Evolutionary conservation across 345 rosid genomes (phyloP).

Genomic region (Fremontodendron californicum): DNA sequence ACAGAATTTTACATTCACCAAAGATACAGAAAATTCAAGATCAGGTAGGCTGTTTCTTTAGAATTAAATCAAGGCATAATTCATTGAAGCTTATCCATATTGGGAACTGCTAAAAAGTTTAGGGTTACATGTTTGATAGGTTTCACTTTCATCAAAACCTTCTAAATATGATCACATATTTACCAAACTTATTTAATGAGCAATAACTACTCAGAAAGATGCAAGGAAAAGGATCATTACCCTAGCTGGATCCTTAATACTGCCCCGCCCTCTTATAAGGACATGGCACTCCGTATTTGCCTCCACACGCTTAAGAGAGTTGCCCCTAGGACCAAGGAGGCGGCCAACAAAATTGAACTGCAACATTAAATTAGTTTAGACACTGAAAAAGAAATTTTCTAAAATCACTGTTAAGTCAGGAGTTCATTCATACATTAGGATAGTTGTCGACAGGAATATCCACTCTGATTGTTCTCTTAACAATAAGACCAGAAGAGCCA

Average conservation of each 20-base stretch:
- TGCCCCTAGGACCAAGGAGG: conserved; percentile 96
- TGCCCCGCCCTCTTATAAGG: conserved; percentile 91
- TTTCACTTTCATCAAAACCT: conserved; percentile 1
- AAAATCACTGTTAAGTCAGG: not conserved
- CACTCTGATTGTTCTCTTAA: conserved; percentile 77
- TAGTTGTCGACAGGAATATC: conserved; percentile 90
- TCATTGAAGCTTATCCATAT: not conserved
- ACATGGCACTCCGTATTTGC: conserved; percentile 92
- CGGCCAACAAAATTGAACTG: conserved; percentile 99
- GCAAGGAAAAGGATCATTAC: conserved; percentile 30
- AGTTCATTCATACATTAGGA: conserved; percentile 60
- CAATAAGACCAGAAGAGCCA: conserved; percentile 82
- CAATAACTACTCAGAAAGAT: not conserved
- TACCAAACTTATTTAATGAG: conserved; percentile 1
- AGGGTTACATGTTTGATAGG: not conserved
- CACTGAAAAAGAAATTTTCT: not conserved
- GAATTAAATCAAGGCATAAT: not conserved
- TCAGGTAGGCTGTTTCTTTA: not conserved
- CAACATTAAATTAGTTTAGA: conserved; percentile 27
- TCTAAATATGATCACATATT: not conserved
- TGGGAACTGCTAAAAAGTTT: not conserved
- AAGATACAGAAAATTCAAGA: not conserved
- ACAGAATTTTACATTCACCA: not conserved
- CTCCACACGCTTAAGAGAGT: conserved; percentile 97
- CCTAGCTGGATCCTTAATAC: conserved; percentile 84